Conservation (phyloP, 2,329 filamentous ascomycete species). For the Knoxdaviesia capensis region DNA sequence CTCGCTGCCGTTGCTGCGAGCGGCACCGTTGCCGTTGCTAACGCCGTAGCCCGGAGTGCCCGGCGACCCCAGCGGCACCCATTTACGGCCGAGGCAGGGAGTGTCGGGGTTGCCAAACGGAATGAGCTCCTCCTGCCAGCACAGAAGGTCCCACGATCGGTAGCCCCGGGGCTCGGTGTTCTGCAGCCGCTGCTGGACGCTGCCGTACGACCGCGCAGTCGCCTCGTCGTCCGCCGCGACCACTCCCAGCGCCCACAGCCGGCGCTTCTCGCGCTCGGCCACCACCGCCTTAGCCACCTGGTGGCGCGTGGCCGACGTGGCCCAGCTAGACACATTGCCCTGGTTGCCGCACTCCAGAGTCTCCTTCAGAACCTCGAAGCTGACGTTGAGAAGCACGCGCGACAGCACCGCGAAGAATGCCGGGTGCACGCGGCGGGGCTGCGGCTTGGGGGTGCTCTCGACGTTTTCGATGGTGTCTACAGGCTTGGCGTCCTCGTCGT, state of each 20-base stretch:
- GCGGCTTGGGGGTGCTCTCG: constrained; percentile 4
- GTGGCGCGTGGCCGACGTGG: constrained; percentile 23
- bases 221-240: constrained; percentile 15
- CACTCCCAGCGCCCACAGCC: constrained; percentile 23
- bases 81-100: constrained; percentile 22
- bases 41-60: no score
- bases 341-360: constrained; percentile 37
- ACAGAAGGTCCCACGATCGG: constrained; percentile 24
- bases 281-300: constrained; percentile 29
- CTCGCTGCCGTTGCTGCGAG: background rate
- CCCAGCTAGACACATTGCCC: constrained; percentile 28
- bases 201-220: constrained; percentile 10
- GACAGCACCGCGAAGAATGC: constrained; percentile 33
- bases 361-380: constrained; percentile 44
- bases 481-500: constrained; percentile 12
- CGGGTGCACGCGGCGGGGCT: constrained; percentile 8
- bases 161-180: constrained; percentile 18
- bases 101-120: constrained; percentile 18
- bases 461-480: background rate
- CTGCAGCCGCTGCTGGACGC: constrained; percentile 16
- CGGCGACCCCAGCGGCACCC: constrained; percentile 15
- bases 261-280: constrained; percentile 35
- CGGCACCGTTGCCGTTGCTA: background rate
- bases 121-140: constrained; percentile 26
- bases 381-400: constrained; percentile 47